Base-by-base conservation (phyloP, 2,329 filamentous ascomycete species). In the Ophiocordyceps sinensis region DNA sequence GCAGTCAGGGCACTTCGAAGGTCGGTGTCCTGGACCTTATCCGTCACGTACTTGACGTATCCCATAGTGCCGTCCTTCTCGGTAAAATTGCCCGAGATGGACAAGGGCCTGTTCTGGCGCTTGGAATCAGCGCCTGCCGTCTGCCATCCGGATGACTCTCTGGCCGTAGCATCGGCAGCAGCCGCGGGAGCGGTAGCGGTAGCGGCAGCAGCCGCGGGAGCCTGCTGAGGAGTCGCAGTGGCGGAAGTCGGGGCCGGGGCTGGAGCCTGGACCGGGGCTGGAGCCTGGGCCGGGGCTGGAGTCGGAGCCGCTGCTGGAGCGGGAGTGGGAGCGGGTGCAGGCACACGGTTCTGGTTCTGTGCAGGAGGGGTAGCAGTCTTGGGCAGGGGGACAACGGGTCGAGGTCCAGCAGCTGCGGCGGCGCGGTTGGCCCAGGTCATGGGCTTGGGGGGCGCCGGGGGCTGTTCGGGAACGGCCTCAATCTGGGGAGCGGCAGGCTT, bases 11-110 rank as follows among this genome's bases (percentile, higher is more conserved):
- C 73, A 41, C 72, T 70, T 60, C 73, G 81, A 44, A 98, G 70
- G 37, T 85, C 76, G 34, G 77, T 75, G 13, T 79, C 73, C 57
- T 85, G 75, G 40, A 98, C 80, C 65, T 87, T 88, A 29, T 94
- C 87, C 39, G 80, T 89, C 39, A 96, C 89, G 53, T 89, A 94
- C 71, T 94, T 94, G 62, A 98, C 86, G 62, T 95, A 96, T 17
- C 83, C 91, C 51, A 87, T 75, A 41, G 80, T 80, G 46, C 77
- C 77, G 47, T 89, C 82, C 54, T 85, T 82, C 54, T 88, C 83
- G 37, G 66, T 58, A n/a, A 66, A 62, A 23, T 70, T 61, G 39
- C 68, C 68, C 42, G 77, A 69, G 51, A 77, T 70, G 41, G 79
- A 75, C 61, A 84, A 81, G 40, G 75, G 75, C 47, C 85, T 78